A percentile compares a stretch with the other conserved stretches of the same genome.
Evolutionary conservation across 1,284 basidiomycete genomes (phyloP).

Genomic region (Moesziomyces antarcticus): DNA sequence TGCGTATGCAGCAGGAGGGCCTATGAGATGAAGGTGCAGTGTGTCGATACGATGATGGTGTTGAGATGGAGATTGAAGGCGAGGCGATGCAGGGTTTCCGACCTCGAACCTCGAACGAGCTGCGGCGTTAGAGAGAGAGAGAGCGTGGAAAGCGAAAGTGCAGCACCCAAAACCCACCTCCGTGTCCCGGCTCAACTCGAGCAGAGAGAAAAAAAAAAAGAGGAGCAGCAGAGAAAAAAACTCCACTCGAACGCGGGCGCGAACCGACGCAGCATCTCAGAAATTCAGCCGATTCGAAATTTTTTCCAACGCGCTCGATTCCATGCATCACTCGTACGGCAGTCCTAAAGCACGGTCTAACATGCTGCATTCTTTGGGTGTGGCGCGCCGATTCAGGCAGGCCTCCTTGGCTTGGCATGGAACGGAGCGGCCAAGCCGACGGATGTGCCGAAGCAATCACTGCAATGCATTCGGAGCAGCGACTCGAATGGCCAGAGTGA

Average conservation of each 20-base stretch:
- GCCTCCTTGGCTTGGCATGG: too few relatives aligned
- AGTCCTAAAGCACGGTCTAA: neutral
- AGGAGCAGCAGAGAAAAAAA: slow-evolving; percentile 7
- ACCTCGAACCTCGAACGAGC: too few relatives aligned
- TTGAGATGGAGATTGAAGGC: neutral
- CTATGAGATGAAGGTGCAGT: neutral
- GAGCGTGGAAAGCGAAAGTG: neutral
- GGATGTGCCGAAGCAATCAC: too few relatives aligned
- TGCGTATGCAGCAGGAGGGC: neutral
- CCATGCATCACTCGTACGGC: neutral
- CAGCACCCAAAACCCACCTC: neutral
- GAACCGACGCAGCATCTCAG: too few relatives aligned
- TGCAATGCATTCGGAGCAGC: too few relatives aligned
- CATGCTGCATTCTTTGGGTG: neutral
- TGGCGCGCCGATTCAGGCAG: too few relatives aligned
- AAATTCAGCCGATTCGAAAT: slow-evolving; percentile 2
- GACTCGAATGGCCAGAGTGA: too few relatives aligned
- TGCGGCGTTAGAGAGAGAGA: neutral
- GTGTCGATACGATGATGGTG: slow-evolving; percentile 1
- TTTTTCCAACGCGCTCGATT: neutral
- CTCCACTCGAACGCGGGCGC: slow-evolving; percentile 1
- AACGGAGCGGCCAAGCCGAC: too few relatives aligned
- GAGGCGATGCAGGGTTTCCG: slow-evolving; percentile 1
- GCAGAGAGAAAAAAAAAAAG: slow-evolving; percentile 1
- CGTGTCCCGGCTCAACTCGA: too few relatives aligned